Evolutionary conservation across 192 early-diverging fungal genomes (phyloP), one percentile per base, ranked within the genome.

Genomic region (Podila epicladia): DNA sequence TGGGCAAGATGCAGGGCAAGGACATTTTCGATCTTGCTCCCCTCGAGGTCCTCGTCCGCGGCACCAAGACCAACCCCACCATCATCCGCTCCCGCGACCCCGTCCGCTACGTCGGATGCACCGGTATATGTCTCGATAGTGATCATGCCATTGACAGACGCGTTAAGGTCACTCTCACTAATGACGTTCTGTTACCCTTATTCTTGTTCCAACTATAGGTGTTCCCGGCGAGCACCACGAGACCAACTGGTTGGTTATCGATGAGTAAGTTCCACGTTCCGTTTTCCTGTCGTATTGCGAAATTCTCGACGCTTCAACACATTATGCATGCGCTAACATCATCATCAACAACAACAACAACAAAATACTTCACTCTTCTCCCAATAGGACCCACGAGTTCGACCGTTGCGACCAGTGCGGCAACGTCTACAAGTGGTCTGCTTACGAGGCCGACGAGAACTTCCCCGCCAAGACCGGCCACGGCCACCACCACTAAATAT

Each of bases 381-480:
- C 28, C 61, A 22, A 45, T 51, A 70, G 68, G 64, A 79, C 75
- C 60, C 90, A 92, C 73, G 91, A 91, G 50, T 88, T 95, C 72
- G 94, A 98, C 76, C 93, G 96, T 74, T 98, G 97, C 92, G 94
- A 94, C 24, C 92, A 96, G 85, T 98, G 97, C 82, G 97, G 97
- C 80, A 87, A 84, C 71, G 90, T 85, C 51, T 94, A 74, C 83
- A 90, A 92, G 59, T 61, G 59, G 59, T 11, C 59, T 61, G 28
- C 28, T 31, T 61, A 61, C 31, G 12, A 9, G 12, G 59, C 59
- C 31, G 59, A 61, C 31, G 59, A 61, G 71, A 63, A 83, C 62
- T 83, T 82, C 57, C 66, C 72, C 19, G 75, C 75, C 72, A 69
- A 78, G 41, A 72, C 62, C 49, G 71, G 74, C 51, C 74, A 71